These are phyloP conservation scores for Gymnopilus junonius DNA, from an alignment of 768 basidiomycete genomes.

Conservation along the genomic window DNA sequence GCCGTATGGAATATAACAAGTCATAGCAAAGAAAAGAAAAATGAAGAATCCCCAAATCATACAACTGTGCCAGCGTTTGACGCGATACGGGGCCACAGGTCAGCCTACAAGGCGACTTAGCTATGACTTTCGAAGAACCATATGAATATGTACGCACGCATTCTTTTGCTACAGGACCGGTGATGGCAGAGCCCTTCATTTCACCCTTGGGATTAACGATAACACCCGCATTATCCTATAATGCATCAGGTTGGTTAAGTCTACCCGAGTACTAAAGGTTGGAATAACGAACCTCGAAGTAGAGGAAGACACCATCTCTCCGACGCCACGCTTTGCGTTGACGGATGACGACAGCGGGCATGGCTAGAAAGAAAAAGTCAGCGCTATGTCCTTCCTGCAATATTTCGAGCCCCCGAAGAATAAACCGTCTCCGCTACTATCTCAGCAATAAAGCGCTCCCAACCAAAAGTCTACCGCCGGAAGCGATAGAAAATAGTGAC, in stretches of 20 bases:
- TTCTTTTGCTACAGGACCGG: conserved; percentile 99
- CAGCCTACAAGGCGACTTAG: conserved; percentile 60
- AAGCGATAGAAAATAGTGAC: not conserved
- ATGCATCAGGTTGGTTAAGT: not conserved
- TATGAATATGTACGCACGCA: conserved; percentile 90
- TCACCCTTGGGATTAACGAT: conserved; percentile 99
- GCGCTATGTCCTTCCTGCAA: not conserved
- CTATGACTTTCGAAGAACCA: too few species aligned
- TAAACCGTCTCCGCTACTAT: too few species aligned
- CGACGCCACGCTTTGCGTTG: conserved; percentile 99
- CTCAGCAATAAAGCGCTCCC: too few species aligned
- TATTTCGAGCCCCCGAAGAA: not conserved
- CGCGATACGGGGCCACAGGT: conserved; percentile 99
- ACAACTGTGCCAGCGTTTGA: conserved; percentile 99
- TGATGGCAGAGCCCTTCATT: conserved; percentile 99
- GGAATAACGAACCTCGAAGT: conserved; percentile 76
- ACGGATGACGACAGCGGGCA: conserved; percentile 96
- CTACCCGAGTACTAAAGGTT: not conserved
- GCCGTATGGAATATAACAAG: conserved; percentile 15
- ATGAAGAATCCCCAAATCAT: conserved; percentile 45
- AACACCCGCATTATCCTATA: conserved; percentile 91
- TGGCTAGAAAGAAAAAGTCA: conserved; percentile 58
- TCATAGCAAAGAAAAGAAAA: conserved; percentile 20
- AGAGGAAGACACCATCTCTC: conserved; percentile 98
- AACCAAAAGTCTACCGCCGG: not conserved